These are phyloP conservation scores for Colletotrichum incanum DNA, from an alignment of 2,329 filamentous ascomycete genomes.

Conservation along the genomic window DNA sequence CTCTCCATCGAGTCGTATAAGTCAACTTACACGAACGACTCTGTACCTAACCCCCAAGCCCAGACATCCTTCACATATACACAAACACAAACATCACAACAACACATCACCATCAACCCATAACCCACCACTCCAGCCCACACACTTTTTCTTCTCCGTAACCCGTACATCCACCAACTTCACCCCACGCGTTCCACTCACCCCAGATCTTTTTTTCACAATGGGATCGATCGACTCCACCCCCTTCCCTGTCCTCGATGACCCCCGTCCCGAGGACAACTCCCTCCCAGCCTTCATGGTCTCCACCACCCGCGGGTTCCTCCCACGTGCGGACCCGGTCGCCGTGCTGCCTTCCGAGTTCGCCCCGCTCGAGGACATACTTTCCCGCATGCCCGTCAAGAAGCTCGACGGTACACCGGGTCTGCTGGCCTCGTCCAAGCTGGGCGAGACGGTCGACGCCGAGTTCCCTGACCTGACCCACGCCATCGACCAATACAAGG, in stretches of 20 bases:
- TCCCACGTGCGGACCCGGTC: slow-evolving; percentile 77
- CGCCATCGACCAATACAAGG: slow-evolving; percentile 79
- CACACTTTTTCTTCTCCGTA: slow-evolving; percentile 22
- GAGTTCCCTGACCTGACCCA: slow-evolving; percentile 84
- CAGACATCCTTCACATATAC: slow-evolving; percentile 30
- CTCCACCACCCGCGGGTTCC: slow-evolving; percentile 81
- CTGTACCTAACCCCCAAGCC: slow-evolving; percentile 1
- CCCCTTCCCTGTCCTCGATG: slow-evolving; percentile 74
- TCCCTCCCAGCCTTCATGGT: slow-evolving; percentile 84
- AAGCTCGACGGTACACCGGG: slow-evolving; percentile 82
- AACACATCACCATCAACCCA: slow-evolving; percentile 21
- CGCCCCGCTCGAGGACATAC: slow-evolving; percentile 78
- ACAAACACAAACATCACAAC: background rate
- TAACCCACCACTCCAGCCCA: slow-evolving; percentile 33
- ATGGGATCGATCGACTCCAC: slow-evolving; percentile 60
- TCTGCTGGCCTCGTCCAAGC: slow-evolving; percentile 79
- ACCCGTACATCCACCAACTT: slow-evolving; percentile 22
- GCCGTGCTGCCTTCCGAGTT: slow-evolving; percentile 81
- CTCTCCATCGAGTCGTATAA: slow-evolving; percentile 8
- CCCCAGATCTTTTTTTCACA: slow-evolving; percentile 41
- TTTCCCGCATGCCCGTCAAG: slow-evolving; percentile 84
- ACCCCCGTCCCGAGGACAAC: slow-evolving; percentile 74
- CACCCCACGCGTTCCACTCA: slow-evolving; percentile 14
- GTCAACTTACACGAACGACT: slow-evolving; percentile 31
- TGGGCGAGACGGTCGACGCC: slow-evolving; percentile 82